phyloP scores from a whole-genome alignment of 2,329 filamentous ascomycete species.

The Domatiomyces catenatus region DNA sequence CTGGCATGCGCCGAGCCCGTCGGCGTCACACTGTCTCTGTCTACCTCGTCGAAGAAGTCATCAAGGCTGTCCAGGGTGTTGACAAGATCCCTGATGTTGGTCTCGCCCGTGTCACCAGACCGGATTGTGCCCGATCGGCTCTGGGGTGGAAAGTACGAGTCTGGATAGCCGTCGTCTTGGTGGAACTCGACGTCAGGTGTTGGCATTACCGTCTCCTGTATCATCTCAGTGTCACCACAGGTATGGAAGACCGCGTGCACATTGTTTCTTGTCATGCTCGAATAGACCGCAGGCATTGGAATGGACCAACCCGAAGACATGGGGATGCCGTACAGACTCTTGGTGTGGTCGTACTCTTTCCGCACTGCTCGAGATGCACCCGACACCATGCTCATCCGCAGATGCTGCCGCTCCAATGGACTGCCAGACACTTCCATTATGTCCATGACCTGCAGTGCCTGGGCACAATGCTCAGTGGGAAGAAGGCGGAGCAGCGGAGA shows the following conservation, averaged over 20 bases:
- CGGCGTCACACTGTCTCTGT: constrained; percentile 21
- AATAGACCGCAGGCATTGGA: constrained; percentile 79
- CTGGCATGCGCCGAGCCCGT: constrained; percentile 25
- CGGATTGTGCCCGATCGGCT: constrained; percentile 74
- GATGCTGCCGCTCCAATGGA: constrained; percentile 81
- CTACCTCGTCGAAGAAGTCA: constrained; percentile 65
- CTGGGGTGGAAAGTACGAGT: constrained; percentile 58
- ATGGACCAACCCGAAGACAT: constrained; percentile 94
- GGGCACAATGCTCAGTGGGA: constrained; percentile 85
- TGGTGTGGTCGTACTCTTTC: constrained; percentile 87
- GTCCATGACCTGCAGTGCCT: constrained; percentile 80
- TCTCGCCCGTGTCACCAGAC: constrained; percentile 55
- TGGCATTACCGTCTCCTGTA: constrained; percentile 47
- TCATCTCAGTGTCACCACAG: constrained; percentile 53
- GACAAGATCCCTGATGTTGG: constrained; percentile 68
- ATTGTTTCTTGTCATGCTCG: constrained; percentile 70
- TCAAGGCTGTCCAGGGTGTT: constrained; percentile 63
- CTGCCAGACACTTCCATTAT: constrained; percentile 89
- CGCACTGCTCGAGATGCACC: constrained; percentile 70
- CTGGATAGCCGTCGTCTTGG: constrained; percentile 69
- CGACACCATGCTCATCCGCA: constrained; percentile 96
- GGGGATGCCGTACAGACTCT: constrained; percentile 91
- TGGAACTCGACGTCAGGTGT: constrained; percentile 89
- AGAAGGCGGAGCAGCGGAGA: constrained; percentile 78
- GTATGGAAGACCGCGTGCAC: constrained; percentile 95